Base-by-base conservation (phyloP, 306 rosid species). In the Pyrus bretschneideri region DNA sequence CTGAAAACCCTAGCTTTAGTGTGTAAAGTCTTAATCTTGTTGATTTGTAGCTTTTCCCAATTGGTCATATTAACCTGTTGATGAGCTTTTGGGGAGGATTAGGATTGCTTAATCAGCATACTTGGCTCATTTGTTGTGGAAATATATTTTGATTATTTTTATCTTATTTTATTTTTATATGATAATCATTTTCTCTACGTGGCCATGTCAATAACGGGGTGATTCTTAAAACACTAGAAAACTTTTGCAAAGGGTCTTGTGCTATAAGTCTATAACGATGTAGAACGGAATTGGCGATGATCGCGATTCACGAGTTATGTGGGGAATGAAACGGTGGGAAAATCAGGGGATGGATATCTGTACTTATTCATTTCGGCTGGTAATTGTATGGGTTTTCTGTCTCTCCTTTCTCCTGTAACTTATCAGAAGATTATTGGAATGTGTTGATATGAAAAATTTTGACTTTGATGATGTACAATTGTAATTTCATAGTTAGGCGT, bases 1-100 rank as follows among this genome's bases (percentile, higher is more conserved):
- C 49, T 58, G 67, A 67, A 68, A 77, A n/a, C 74, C 84, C 70
- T 71, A 44, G 58, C 23, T 33, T 69, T 40, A 25, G 35, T 1
- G 23, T 15, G 15, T n/a, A 8, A 10, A 45, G 14, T 45, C 58
- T 13, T 44, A 14, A 25, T 44, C 58, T 45, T 69, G 35, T 15
- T 25, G 72, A 14, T 59, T 33, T 46, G 12, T 51, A 11, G 15
- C 15, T 25, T 38, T 23, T 15, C 14, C 49, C 71, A 67, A 22
- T 67, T 42, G 31, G 25, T 12, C 30, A 11, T 67, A 3, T 4
- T 40, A 22, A 11, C 55, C 71, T 22, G 71, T 22, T 33, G 38
- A 11, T 21, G 30, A 42, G 54, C 55, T n/a, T 42, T 21, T 67
- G 54, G 54, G 4, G 33, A 69, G 33, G 72, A 12, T 14, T 30